Base-by-base conservation (phyloP, 495 filamentous ascomycete species). In the Penicillium longicatenatum region DNA sequence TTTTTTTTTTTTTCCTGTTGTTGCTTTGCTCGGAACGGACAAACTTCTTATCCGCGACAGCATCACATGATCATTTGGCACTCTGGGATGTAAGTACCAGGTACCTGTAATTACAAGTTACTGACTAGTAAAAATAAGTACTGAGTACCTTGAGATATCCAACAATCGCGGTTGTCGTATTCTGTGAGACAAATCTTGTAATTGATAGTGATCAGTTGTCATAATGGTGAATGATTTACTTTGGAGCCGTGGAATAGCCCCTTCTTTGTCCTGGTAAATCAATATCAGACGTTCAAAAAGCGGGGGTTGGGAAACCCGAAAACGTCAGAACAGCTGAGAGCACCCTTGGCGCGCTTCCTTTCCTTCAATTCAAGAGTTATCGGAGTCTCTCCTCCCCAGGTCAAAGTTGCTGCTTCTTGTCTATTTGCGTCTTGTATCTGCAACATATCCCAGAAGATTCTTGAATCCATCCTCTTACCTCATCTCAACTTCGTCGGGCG, bases 1-100 rank as follows among this genome's bases (percentile, higher is more conserved):
- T 67, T 68, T 51, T 69, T 67, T 66, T 67, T 68, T 60, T 63
- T 54, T 54, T 57, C 55, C 44, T 33, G 41, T 60, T 62, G 58
- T 54, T 62, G 58, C 55, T 68, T 33, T 22, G 6, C 47, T 56
- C 64, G 64, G 64, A 20, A 19, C 66, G 66, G 66, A 69, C n/a
- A 62, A 69, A 67, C 54, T 31, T 52, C 60, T 58, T 37, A 35
- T 41, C 43, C 20, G 37, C 16, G 43, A 17, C 20, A 33, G 35
- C 5, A 8, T 61, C 65, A 66, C 41, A 60, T 68, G 65, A 61
- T n/a, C 26, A 26, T 5, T 26, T n/a, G n/a, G 7, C 26, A 4
- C 7, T 26, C 26, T 30, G 9, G 17, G 14, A n/a, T 4, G 7
- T 6, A 39, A 37, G 21, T 37, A 22, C 17, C 29, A 1, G 48